These are phyloP conservation scores for Hyphopichia khmerensis DNA, from an alignment of 1,139 yeast genomes.

Conservation along the genomic window DNA sequence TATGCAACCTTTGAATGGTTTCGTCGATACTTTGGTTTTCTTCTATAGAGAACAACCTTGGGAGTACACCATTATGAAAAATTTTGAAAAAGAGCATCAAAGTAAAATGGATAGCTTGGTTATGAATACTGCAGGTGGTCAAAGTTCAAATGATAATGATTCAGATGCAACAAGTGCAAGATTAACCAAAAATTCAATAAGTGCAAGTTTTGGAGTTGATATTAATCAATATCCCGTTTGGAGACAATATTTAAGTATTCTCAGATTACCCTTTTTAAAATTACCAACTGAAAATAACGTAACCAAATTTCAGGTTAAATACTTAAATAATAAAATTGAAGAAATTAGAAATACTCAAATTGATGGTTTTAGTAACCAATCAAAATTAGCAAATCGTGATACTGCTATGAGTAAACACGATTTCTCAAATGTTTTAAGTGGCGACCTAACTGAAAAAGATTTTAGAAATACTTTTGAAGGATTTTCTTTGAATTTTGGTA, in stretches of 20 bases:
- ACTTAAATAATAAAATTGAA: slow-evolving; percentile 17
- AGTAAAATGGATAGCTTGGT: slow-evolving; percentile 25
- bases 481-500: slow-evolving; percentile 25
- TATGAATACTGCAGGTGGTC: background rate
- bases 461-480: slow-evolving; percentile 32
- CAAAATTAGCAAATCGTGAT: background rate
- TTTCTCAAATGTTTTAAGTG: slow-evolving; percentile 36
- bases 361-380: slow-evolving; percentile 1
- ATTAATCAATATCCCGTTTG: slow-evolving; percentile 25
- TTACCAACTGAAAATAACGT: slow-evolving; percentile 42
- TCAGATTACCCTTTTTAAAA: slow-evolving; percentile 42
- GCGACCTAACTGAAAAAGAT: slow-evolving; percentile 27
- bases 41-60: slow-evolving; percentile 78
- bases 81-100: slow-evolving; percentile 39
- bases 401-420: slow-evolving; percentile 29
- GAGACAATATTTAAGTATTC: slow-evolving; percentile 34
- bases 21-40: slow-evolving; percentile 75
- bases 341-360: slow-evolving; percentile 4
- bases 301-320: slow-evolving; percentile 24
- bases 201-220: slow-evolving; percentile 27
- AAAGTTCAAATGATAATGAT: slow-evolving; percentile 13
- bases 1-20: slow-evolving; percentile 78
- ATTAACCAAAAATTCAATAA: slow-evolving; percentile 23
- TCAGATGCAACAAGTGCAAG: slow-evolving; percentile 27
- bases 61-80: slow-evolving; percentile 48